phyloP scores from a whole-genome alignment of 176 grass and related monocot genomes.

The Phragmites australis region DNA sequence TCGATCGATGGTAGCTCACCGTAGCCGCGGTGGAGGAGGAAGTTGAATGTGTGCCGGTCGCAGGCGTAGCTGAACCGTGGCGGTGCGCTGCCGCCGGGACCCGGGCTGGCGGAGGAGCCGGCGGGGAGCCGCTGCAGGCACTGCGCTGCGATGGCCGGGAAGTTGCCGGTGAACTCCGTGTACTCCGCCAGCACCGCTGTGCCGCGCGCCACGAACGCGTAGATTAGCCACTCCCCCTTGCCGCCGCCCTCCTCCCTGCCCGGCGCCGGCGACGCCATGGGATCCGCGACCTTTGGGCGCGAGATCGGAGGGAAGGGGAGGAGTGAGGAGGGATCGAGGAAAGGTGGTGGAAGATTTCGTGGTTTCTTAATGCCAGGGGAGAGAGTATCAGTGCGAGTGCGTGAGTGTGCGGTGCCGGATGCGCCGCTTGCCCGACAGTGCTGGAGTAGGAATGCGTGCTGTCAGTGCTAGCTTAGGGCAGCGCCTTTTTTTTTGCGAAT shows the following conservation, averaged over 20 bases:
- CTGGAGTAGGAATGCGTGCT: slow-evolving; percentile 22
- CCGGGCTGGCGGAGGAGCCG: slow-evolving; percentile 22
- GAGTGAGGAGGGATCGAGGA: slow-evolving; percentile 15
- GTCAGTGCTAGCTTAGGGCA: no score
- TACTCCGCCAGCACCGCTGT: slow-evolving; percentile 87
- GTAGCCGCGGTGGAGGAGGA: slow-evolving; percentile 81
- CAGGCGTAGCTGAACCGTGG: slow-evolving; percentile 75
- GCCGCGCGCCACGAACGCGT: slow-evolving; percentile 90
- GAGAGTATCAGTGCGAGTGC: slow-evolving; percentile 7
- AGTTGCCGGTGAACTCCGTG: slow-evolving; percentile 96
- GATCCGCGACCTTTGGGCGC: slow-evolving; percentile 4
- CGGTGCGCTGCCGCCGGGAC: slow-evolving; percentile 4
- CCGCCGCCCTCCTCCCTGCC: slow-evolving; percentile 31
- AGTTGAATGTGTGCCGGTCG: slow-evolving; percentile 87
- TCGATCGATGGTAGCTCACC: slow-evolving; percentile 39
- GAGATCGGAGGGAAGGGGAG: slow-evolving; percentile 17
- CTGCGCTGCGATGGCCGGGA: slow-evolving; percentile 74
- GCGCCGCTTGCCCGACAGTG: not conserved
- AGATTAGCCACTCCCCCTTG: slow-evolving; percentile 78
- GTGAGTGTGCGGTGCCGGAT: no score
- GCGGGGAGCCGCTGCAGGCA: slow-evolving; percentile 87
- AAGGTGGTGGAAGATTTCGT: slow-evolving; percentile 13
- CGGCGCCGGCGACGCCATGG: slow-evolving; percentile 37
- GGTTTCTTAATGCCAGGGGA: slow-evolving; percentile 27
- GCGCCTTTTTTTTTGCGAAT: no score